Base-by-base conservation (phyloP, 352 stramenopile genomes). In the Globisporangium canariense region DNA sequence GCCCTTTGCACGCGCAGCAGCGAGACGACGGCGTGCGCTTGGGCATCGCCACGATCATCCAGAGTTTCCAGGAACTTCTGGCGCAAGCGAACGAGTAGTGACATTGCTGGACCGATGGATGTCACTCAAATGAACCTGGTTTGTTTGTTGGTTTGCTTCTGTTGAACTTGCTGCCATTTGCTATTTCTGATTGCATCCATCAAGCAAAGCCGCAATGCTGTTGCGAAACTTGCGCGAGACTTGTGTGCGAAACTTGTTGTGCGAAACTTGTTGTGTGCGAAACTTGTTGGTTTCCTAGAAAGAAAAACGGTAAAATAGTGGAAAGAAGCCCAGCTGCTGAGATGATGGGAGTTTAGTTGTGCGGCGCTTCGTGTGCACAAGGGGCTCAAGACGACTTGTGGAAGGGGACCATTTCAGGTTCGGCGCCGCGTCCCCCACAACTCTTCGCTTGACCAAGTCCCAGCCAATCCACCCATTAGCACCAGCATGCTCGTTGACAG, bases 1-100 rank as follows among this genome's bases (percentile, higher is more conserved):
- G 73, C 4, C 32, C 56, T 9, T 34, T 32, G 9, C 34, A 62
- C 11, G 30, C 52, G 43, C 60, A 59, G 53, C 55, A 68, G 5
- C 72, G 64, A 30, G 86, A 94, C 65, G 80, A 84, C 4, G 86
- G 83, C 18, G 64, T 93, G n/a, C 68, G 75, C 64, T 79, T 64
- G 0, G 86, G 86, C 30, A 74, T 94, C 38, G 51, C 41, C 57
- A 88, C 77, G 8, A 63, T 90, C 38, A 74, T 72, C n/a, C 28
- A 36, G 6, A 83, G 82, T 50, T 91, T 94, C 71, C 54, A 74
- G 45, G 64, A 69, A 45, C 73, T 92, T 10, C 66, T 87, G 22
- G 22, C 6, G 10, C 18, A 3, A 56, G 25, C 32, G 32, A 8
- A 36, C 22, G 22, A 41, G 28, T 25, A 56, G 16, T 36, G 28